Evolutionary conservation across 768 basidiomycete species (phyloP).

Genomic region (Aureoboletus auriporus): DNA sequence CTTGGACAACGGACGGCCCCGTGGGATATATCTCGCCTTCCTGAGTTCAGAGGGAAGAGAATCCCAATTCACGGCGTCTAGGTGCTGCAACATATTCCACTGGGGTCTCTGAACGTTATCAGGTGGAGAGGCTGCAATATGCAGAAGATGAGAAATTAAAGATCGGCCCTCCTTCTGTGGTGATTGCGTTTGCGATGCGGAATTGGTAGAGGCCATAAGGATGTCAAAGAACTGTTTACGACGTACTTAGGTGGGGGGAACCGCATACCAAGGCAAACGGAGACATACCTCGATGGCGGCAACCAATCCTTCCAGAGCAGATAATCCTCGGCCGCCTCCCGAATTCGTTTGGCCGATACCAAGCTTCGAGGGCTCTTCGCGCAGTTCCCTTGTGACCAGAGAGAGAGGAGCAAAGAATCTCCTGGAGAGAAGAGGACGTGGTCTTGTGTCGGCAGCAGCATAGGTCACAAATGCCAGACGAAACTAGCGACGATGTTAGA

Average conservation of each 20-base stretch:
- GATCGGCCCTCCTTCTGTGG: slow-evolving; percentile 27
- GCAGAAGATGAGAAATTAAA: slow-evolving; percentile 48
- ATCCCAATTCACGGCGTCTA: slow-evolving; percentile 59
- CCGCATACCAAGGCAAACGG: background rate
- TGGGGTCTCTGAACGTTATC: slow-evolving; percentile 51
- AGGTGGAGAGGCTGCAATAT: slow-evolving; percentile 55
- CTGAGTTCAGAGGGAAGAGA: slow-evolving; percentile 56
- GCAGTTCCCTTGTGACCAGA: slow-evolving; percentile 41
- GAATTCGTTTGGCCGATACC: slow-evolving; percentile 57
- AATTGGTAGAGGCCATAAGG: slow-evolving; percentile 22
- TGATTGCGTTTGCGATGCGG: slow-evolving; percentile 12
- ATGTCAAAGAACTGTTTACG: slow-evolving; percentile 40
- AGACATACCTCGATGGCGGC: slow-evolving; percentile 61
- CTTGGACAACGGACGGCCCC: background rate
- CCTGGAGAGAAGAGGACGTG: slow-evolving; percentile 53
- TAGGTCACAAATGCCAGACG: slow-evolving; percentile 59
- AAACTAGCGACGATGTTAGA: slow-evolving; percentile 23
- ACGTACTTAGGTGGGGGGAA: slow-evolving; percentile 11
- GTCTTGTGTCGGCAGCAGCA: slow-evolving; percentile 52
- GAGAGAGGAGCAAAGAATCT: slow-evolving; percentile 50
- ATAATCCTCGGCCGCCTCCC: slow-evolving; percentile 51
- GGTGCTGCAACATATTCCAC: slow-evolving; percentile 44
- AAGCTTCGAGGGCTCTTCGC: slow-evolving; percentile 42
- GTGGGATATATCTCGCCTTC: slow-evolving; percentile 40
- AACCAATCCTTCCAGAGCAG: slow-evolving; percentile 66